Evolutionary conservation across 2,329 filamentous ascomycete genomes (phyloP).

Genomic region (Lasiodiplodia hormozganensis): DNA sequence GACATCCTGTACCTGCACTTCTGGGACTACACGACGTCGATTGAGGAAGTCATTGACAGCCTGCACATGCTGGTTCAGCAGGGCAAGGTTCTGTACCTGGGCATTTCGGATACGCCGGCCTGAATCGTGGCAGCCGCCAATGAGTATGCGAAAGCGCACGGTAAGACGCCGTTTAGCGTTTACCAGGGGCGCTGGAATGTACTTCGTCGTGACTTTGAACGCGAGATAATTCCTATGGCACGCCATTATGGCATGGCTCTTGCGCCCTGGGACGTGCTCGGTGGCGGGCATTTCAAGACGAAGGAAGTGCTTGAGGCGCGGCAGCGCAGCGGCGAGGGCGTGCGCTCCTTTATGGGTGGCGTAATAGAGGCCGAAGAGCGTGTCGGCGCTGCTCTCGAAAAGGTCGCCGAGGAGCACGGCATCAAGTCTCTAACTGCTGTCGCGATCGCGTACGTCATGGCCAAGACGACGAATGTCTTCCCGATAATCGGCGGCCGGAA

Average conservation of each 20-base stretch:
- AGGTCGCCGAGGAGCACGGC: conserved; percentile 58
- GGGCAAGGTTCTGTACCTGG: conserved; percentile 54
- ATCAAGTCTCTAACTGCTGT: conserved; percentile 54
- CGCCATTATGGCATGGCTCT: conserved; percentile 50
- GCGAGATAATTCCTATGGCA: conserved; percentile 55
- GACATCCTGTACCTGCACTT: conserved; percentile 56
- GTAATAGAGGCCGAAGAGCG: conserved; percentile 43
- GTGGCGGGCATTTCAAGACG: conserved; percentile 51
- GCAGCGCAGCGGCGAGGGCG: conserved; percentile 46
- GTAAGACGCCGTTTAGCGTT: conserved; percentile 47
- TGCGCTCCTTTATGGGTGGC: conserved; percentile 32
- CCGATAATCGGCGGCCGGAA: conserved; percentile 76
- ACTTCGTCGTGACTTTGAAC: conserved; percentile 52
- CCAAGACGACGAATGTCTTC: conserved; percentile 71
- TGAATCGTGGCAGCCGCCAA: conserved; percentile 44
- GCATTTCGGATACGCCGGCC: conserved; percentile 54
- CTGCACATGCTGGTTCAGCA: conserved; percentile 50
- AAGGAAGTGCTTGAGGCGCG: conserved; percentile 46
- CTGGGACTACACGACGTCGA: conserved; percentile 51
- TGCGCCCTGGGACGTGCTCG: conserved; percentile 62
- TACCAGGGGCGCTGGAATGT: conserved; percentile 53
- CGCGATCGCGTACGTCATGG: conserved; percentile 75
- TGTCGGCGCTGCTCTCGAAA: conserved; percentile 64
- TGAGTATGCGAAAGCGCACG: conserved; percentile 47
- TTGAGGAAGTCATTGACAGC: conserved; percentile 53